These are phyloP conservation scores for Acacia confusa DNA, from an alignment of 306 rosid species.

Conservation along the genomic window DNA sequence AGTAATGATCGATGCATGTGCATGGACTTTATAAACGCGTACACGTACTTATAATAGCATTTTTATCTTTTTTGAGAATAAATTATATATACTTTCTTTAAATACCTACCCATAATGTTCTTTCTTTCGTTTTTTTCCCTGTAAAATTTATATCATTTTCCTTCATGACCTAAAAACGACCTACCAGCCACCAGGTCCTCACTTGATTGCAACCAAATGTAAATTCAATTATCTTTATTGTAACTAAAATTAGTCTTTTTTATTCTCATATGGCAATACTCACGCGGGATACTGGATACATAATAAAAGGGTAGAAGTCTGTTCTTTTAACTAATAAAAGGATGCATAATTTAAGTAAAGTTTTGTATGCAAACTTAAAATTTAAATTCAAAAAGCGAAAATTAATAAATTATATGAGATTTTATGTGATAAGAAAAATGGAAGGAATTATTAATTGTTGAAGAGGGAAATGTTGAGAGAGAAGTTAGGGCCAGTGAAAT, in stretches of 20 bases:
- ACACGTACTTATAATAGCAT: slow-evolving; percentile 33
- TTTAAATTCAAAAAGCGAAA: too few relatives aligned
- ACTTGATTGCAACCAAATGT: too few relatives aligned
- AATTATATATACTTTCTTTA: not conserved
- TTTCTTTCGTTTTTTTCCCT: not conserved
- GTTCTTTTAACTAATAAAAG: too few relatives aligned
- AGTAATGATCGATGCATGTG: slow-evolving; percentile 38
- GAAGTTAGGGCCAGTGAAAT: not conserved
- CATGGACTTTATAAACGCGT: slow-evolving; percentile 40
- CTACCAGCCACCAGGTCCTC: not conserved
- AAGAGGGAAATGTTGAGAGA: not conserved
- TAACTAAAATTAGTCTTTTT: not conserved
- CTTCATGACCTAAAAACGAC: not conserved
- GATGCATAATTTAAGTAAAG: too few relatives aligned
- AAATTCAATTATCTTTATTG: not conserved
- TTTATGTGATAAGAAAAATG: not conserved
- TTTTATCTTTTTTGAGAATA: not conserved
- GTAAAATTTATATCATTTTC: not conserved
- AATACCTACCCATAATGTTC: not conserved
- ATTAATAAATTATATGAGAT: too few relatives aligned
- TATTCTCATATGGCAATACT: too few relatives aligned
- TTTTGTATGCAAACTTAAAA: too few relatives aligned
- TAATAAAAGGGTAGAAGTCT: too few relatives aligned
- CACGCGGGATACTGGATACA: too few relatives aligned
- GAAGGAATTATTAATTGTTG: not conserved